Conservation (phyloP, 768 basidiomycete species). For the Vararia minispora region DNA sequence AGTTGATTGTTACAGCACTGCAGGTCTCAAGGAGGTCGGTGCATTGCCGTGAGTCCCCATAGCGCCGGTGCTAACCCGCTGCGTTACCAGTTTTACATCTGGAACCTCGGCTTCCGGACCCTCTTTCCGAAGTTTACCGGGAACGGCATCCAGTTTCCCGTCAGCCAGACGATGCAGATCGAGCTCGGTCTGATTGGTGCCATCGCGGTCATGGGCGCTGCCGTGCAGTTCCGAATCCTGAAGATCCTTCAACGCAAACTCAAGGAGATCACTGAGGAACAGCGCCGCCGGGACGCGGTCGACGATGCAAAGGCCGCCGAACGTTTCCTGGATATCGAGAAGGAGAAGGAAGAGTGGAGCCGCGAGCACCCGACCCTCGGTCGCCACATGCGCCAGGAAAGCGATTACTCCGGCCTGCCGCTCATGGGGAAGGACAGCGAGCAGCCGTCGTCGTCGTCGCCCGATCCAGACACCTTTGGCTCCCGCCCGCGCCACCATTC, state of each 20-base stretch:
- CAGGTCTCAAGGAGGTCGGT: conserved; percentile 83
- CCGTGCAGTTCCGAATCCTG: conserved; percentile 83
- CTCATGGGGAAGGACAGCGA: conserved; percentile 52
- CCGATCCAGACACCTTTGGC: conserved; percentile 38
- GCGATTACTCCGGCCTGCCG: conserved; percentile 50
- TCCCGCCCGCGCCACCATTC: conserved; percentile 54
- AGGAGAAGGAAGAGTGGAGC: conserved; percentile 81
- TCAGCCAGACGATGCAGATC: conserved; percentile 86
- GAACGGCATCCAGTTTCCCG: conserved; percentile 65
- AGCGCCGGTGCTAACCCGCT: conserved; percentile 6
- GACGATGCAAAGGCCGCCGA: conserved; percentile 67
- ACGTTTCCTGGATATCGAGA: conserved; percentile 48
- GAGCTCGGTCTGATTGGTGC: conserved; percentile 85
- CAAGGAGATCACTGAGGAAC: conserved; percentile 68
- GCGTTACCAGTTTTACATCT: conserved; percentile 78
- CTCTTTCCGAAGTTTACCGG: conserved; percentile 70
- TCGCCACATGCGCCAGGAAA: conserved; percentile 53
- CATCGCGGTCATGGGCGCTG: conserved; percentile 74
- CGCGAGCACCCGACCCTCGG: conserved; percentile 60
- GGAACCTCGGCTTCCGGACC: conserved; percentile 79
- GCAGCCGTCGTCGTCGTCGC: conserved; percentile 28
- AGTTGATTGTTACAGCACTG: conserved; percentile 87
- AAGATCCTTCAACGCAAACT: conserved; percentile 70
- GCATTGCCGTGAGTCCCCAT: background rate
- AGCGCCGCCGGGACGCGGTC: conserved; percentile 59